phyloP scores from a whole-genome alignment of 2,329 filamentous ascomycete species.

The Penicillium olsonii region DNA sequence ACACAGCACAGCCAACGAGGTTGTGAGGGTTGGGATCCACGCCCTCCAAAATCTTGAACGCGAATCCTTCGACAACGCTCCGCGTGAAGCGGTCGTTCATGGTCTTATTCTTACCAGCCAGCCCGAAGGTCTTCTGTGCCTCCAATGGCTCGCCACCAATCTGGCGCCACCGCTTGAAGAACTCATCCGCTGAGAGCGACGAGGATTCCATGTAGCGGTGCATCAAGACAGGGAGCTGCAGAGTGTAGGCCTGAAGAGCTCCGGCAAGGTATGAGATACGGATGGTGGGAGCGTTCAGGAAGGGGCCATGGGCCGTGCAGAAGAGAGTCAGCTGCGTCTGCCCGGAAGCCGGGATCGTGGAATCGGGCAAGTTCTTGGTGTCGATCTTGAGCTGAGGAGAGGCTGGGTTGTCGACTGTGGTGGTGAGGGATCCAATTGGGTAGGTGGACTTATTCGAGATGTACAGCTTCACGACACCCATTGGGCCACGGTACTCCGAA shows the following conservation, averaged over 20 bases:
- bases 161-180: slow-evolving; percentile 99
- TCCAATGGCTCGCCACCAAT: slow-evolving; percentile 88
- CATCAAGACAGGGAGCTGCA: slow-evolving; percentile 83
- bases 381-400: slow-evolving; percentile 76
- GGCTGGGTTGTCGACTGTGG: slow-evolving; percentile 74
- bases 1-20: slow-evolving; percentile 83
- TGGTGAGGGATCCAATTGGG: slow-evolving; percentile 86
- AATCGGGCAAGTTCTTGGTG: slow-evolving; percentile 84
- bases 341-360: slow-evolving; percentile 68
- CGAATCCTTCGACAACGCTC: slow-evolving; percentile 76
- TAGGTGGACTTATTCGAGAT: slow-evolving; percentile 92
- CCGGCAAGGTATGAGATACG: slow-evolving; percentile 93
- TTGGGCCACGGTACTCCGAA: slow-evolving; percentile 91
- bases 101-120: slow-evolving; percentile 62
- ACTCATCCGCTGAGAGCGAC: slow-evolving; percentile 83
- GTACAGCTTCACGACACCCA: slow-evolving; percentile 93
- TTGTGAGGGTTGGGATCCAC: slow-evolving; percentile 95
- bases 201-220: slow-evolving; percentile 98
- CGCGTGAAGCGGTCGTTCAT: slow-evolving; percentile 72
- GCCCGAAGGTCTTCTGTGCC: slow-evolving; percentile 80
- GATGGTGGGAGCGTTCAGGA: slow-evolving; percentile 83
- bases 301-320: slow-evolving; percentile 83
- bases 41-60: slow-evolving; percentile 80
- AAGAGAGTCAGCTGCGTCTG: slow-evolving; percentile 94
- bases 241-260: slow-evolving; percentile 84